Percentiles rank a stretch among this genome's conserved stretches.
Evolutionary conservation across 257 asterid genomes (phyloP).

Genomic region (Eucommia ulmoides): DNA sequence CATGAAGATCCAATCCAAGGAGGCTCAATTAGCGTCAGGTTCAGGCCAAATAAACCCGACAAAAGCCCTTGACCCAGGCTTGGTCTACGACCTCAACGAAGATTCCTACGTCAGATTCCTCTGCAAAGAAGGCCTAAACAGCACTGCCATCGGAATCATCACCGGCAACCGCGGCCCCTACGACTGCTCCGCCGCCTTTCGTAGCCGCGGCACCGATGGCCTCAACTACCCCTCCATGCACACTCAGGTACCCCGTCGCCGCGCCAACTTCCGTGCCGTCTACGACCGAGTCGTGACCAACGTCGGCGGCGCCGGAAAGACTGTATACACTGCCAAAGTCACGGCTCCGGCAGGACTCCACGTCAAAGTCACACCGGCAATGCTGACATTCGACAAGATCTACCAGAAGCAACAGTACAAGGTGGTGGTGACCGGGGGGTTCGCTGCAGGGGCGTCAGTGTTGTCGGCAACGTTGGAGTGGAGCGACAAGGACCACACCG

Average conservation of each 20-base stretch:
- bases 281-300: slow-evolving; percentile 46
- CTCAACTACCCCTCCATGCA: slow-evolving; percentile 66
- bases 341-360: slow-evolving; percentile 24
- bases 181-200: slow-evolving; percentile 31
- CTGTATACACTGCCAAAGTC: slow-evolving; percentile 37
- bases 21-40: slow-evolving; percentile 42
- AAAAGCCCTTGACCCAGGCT: slow-evolving; percentile 56
- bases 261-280: slow-evolving; percentile 28
- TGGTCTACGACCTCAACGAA: slow-evolving; percentile 34
- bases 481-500: slow-evolving; percentile 30
- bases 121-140: slow-evolving; percentile 47
- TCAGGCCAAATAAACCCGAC: slow-evolving; percentile 51
- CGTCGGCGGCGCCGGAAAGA: slow-evolving; percentile 26
- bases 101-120: slow-evolving; percentile 39
- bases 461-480: slow-evolving; percentile 22
- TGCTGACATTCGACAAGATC: slow-evolving; percentile 20
- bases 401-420: slow-evolving; percentile 37
- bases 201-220: slow-evolving; percentile 41
- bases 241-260: slow-evolving; percentile 17
- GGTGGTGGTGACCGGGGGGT: slow-evolving; percentile 41
- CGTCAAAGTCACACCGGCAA: slow-evolving; percentile 31
- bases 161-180: slow-evolving; percentile 25
- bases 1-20: slow-evolving; percentile 28
- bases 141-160: slow-evolving; percentile 18
- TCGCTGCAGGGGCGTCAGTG: slow-evolving; percentile 11